Conservation (phyloP, 2,329 filamentous ascomycete genomes). For the Arthroderma sp. region DNA sequence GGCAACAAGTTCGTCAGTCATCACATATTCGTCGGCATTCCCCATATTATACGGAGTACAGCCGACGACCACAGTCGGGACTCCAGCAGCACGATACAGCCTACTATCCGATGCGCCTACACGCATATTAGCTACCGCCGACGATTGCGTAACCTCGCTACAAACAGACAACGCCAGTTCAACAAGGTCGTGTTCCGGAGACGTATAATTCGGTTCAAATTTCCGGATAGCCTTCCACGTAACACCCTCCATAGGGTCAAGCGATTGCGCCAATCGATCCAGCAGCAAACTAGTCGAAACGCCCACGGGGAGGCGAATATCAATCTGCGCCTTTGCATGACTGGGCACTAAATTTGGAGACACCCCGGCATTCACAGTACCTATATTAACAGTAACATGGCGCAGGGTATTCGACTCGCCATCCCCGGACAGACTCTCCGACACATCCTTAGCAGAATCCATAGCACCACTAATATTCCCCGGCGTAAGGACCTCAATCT, state of each 20-base stretch:
- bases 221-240: slow-evolving; percentile 4
- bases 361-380: slow-evolving; percentile 6
- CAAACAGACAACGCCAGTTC: slow-evolving; percentile 2
- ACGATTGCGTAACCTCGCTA: slow-evolving; percentile 2
- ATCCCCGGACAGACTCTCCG: slow-evolving; percentile 4
- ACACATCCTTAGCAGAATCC: slow-evolving; percentile 1
- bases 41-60: slow-evolving; percentile 9
- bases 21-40: slow-evolving; percentile 8
- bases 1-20: slow-evolving; percentile 6
- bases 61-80: slow-evolving; percentile 7
- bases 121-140: slow-evolving; percentile 5
- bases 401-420: slow-evolving; percentile 6
- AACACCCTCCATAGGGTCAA: slow-evolving; percentile 7
- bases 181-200: slow-evolving; percentile 6
- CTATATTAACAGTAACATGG: slow-evolving; percentile 7
- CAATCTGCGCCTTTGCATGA: slow-evolving; percentile 5
- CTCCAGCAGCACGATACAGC: slow-evolving; percentile 7
- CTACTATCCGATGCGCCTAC: slow-evolving; percentile 8
- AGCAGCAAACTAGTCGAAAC: slow-evolving; percentile 3
- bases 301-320: slow-evolving; percentile 8
- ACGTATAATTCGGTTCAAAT: slow-evolving; percentile 7
- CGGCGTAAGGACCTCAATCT: slow-evolving; percentile 2
- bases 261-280: background rate
- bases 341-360: slow-evolving; percentile 8
- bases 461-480: slow-evolving; percentile 5